These are phyloP conservation scores for Dactylellina drechsleri DNA, from an alignment of 2,329 filamentous ascomycete genomes.

Conservation along the genomic window DNA sequence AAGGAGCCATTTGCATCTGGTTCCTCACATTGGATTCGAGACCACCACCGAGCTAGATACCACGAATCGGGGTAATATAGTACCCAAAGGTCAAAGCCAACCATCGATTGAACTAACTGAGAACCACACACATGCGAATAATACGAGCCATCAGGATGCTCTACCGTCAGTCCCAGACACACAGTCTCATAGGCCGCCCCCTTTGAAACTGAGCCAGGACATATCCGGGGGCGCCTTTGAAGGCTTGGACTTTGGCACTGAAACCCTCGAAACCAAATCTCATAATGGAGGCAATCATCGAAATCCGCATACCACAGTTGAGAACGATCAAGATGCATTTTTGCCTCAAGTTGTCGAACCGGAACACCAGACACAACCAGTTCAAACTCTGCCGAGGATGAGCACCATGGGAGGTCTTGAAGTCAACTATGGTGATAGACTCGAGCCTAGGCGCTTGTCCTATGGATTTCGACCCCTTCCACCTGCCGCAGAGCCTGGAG, in stretches of 20 bases:
- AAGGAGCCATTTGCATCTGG: slow-evolving; percentile 46
- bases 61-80: background rate
- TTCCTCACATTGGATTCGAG: slow-evolving; percentile 47
- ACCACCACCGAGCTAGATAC: slow-evolving; percentile 25
- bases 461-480: slow-evolving; percentile 85
- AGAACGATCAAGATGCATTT: slow-evolving; percentile 11
- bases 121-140: background rate
- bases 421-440: slow-evolving; percentile 66
- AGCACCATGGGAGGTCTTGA: slow-evolving; percentile 60
- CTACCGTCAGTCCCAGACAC: background rate
- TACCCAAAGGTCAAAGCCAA: background rate
- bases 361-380: slow-evolving; percentile 10
- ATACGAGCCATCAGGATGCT: background rate
- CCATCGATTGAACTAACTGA: slow-evolving; percentile 14
- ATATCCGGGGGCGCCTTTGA: slow-evolving; percentile 24
- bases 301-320: background rate
- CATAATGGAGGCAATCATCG: background rate
- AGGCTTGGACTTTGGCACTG: slow-evolving; percentile 47
- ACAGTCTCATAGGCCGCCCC: slow-evolving; percentile 22
- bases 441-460: slow-evolving; percentile 71
- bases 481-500: slow-evolving; percentile 80
- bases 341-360: slow-evolving; percentile 45
- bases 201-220: slow-evolving; percentile 28
- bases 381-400: slow-evolving; percentile 18
- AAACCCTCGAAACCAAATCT: background rate